Conservation (phyloP, 371 early-diverging fungal genomes). For the Rhizomucor miehei region DNA sequence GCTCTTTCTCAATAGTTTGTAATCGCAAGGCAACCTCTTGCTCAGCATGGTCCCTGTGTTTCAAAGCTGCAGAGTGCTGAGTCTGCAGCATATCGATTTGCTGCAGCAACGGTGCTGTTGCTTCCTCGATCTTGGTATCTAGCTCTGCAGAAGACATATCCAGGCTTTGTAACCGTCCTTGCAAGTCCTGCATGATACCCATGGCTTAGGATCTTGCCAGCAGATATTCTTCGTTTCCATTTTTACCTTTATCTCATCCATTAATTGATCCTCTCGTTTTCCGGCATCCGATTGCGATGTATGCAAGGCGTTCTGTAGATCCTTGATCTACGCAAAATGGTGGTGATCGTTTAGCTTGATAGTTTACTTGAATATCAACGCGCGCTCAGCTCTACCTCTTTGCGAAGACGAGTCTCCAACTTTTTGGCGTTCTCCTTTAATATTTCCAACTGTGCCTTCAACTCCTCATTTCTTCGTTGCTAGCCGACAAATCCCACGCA, state of each 20-base stretch:
- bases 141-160: constrained; percentile 65
- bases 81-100: constrained; percentile 71
- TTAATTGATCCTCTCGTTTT: constrained; percentile 57
- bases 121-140: constrained; percentile 17
- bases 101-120: constrained; percentile 43
- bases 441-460: constrained; percentile 54
- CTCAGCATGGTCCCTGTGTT: constrained; percentile 69
- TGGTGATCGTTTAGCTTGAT: no score
- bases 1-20: constrained; percentile 46
- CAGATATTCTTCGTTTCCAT: background rate
- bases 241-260: constrained; percentile 51
- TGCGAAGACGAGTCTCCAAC: constrained; percentile 37
- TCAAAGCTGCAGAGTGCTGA: constrained; percentile 54
- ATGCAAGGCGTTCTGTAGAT: constrained; percentile 59
- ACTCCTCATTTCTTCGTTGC: constrained; percentile 39
- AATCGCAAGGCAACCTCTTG: constrained; percentile 49
- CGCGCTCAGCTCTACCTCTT: constrained; percentile 34
- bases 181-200: constrained; percentile 35
- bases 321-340: constrained; percentile 39
- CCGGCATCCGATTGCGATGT: constrained; percentile 61
- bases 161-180: constrained; percentile 54
- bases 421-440: constrained; percentile 30
- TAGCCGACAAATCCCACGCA: background rate
- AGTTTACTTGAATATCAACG: background rate
- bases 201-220: background rate